Percentiles rank a stretch among this genome's conserved stretches.
Evolutionary conservation across 108 stramenopile species (phyloP).

Genomic region (Hondaea fermentalgiana): DNA sequence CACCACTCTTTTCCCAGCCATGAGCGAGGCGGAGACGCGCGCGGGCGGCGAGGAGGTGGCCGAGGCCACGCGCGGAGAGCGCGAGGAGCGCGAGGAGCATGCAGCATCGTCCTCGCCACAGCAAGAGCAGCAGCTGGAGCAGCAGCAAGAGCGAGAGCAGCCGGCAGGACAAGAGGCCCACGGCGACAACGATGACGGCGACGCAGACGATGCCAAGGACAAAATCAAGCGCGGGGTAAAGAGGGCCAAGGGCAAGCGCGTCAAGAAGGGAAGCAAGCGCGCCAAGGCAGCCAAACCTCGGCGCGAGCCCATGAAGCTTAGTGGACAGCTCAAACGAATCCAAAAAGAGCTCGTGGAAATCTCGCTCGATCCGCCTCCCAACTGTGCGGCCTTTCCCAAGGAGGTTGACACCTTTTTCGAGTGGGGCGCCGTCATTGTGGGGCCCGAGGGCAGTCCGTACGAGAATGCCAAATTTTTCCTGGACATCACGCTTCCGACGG

Average conservation of each 20-base stretch:
- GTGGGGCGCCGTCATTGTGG: background rate
- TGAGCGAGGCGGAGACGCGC: too few species aligned
- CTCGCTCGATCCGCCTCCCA: background rate
- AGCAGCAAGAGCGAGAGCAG: too few species aligned
- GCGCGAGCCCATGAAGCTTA: background rate
- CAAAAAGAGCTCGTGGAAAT: background rate
- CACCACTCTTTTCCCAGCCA: too few species aligned
- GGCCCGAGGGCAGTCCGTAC: background rate
- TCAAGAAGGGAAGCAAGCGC: background rate
- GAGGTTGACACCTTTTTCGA: background rate
- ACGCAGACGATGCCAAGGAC: background rate
- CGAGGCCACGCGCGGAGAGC: too few species aligned
- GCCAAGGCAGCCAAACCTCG: background rate
- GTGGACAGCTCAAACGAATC: background rate
- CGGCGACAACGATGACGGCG: background rate
- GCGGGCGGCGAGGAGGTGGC: too few species aligned
- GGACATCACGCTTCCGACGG: background rate
- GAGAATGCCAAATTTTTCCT: background rate
- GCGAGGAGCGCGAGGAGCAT: too few species aligned
- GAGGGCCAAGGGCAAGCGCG: background rate
- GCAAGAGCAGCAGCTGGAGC: too few species aligned
- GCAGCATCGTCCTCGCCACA: too few species aligned
- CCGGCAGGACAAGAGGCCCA: too few species aligned
- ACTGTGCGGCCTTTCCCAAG: background rate
- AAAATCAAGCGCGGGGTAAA: background rate